Evolutionary conservation across 163 green algal species (phyloP), one percentile per base, ranked within the genome.

Genomic region (Chloromonas sp.): DNA sequence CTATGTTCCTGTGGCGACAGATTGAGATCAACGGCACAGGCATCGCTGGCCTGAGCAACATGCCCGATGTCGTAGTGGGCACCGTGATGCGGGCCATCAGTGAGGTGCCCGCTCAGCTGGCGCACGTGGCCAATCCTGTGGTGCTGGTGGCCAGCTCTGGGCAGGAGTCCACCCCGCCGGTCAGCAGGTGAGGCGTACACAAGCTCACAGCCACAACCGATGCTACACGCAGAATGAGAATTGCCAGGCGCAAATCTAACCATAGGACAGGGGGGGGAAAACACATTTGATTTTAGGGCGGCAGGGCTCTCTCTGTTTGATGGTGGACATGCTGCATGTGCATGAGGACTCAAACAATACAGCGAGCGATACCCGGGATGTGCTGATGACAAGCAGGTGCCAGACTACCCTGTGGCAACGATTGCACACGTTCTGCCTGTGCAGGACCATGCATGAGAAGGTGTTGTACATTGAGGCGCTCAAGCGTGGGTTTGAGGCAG

Each of bases 11-110:
- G 5, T 74, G 66, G 5, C 11, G 66, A 14, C 71, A 79, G 71
- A 89, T 89, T 58, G 86, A 89, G 84, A 87, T 89, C 76, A 89
- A 89, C 71, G 86, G 86, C 66, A 89, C 86, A 1, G 86, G 86
- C 58, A 87, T 87, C 82, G 76, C 71, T 70, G 86, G 86, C 76
- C 71, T 89, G 0, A 89, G 82, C 76, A 89, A 89, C 76, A 87
- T 89, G 86, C 5, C 59, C 0, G 61, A 82, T 1, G 84, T 2
- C 0, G 81, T 84, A 3, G 84, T 89, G 79, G 78, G 83, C 60
- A 78, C 84, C 57, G 81, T 89, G 58, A 84, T 89, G 76, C 60
- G 36, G 3, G 84, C 76, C 0, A 78, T 89, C 71, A 59, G 1
- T n/a, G 83, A 86, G 1, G 1, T 83, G 59, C 83, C 83, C 36